A percentile compares a stretch with the other conserved stretches of the same genome.
These are phyloP conservation scores for Cotoneaster glaucophyllus DNA, from an alignment of 306 rosid genomes.

Conservation along the genomic window DNA sequence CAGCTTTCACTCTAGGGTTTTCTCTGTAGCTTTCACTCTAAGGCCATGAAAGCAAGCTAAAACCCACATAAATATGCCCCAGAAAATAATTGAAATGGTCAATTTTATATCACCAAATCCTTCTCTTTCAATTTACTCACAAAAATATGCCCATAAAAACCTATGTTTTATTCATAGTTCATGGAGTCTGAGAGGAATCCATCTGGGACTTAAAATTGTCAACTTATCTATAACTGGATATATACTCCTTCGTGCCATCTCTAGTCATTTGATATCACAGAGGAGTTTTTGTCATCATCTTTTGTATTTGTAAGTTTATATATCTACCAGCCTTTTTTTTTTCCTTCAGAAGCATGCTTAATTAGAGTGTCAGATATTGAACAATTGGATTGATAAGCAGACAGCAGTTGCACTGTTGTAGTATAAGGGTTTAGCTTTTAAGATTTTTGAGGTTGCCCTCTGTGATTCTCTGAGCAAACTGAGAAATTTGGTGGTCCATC, in stretches of 20 bases:
- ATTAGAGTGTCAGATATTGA: too few relatives aligned
- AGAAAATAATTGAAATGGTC: background rate
- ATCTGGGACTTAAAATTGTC: background rate
- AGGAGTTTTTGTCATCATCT: too few relatives aligned
- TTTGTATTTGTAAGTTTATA: too few relatives aligned
- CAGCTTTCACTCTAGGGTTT: background rate
- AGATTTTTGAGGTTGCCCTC: background rate
- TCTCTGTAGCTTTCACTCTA: too few relatives aligned
- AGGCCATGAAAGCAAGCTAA: conserved; percentile 10
- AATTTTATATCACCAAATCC: background rate
- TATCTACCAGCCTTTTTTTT: too few relatives aligned
- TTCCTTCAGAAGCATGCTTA: too few relatives aligned
- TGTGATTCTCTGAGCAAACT: background rate
- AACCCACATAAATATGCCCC: background rate
- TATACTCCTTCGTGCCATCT: background rate
- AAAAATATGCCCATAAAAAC: background rate
- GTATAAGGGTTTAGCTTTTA: background rate
- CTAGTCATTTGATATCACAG: too few relatives aligned
- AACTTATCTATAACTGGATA: background rate
- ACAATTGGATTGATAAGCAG: too few relatives aligned
- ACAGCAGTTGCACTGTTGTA: too few relatives aligned
- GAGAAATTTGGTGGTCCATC: too few relatives aligned
- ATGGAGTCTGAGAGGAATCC: background rate
- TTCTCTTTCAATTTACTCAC: background rate
- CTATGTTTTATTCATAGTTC: background rate